Base-by-base conservation (phyloP, 345 rosid species). In the Durio zibethinus region DNA sequence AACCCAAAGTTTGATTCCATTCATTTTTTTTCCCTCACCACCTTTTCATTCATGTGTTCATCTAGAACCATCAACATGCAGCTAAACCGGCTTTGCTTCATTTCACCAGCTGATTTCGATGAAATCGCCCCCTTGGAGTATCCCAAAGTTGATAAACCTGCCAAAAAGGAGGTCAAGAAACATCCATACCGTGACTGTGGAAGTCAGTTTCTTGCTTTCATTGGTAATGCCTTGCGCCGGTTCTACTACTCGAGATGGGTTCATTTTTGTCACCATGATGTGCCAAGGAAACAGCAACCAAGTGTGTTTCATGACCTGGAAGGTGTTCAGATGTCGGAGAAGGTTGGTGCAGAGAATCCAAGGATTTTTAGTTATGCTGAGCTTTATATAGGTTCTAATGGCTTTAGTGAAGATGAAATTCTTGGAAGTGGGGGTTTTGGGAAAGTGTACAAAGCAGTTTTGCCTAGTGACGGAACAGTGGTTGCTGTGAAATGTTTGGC, bases 361-460 rank as follows among this genome's bases (percentile, higher is more conserved):
- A 89, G 99, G 85, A 91, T 91, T 80, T 96, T 93, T 57, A 90
- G 99, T 50, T 96, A 92, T 79, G 82, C 97, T 0, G 98, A 96
- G 89, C 93, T 96, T 53, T 96, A 92, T 72, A 96, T 96, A 70
- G 99, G 99, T 4, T 84, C 97, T 29, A 92, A 89, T 0, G 99
- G 97, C 20, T 96, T 96, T 33, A 83, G 85, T 67, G 87, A 88
- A 31, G 89, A 87, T 5, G 79, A 85, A 66, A 87, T 96, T 79
- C 94, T 96, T 15, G 99, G 99, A 0, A 91, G 97, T 76, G 99
- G 99, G 50, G 98, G 97, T 15, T 96, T 93, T 70, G 99, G 98
- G 1, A 87, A 76, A 35, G 99, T 93, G 29, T 93, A 92, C 54
- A 86, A 87, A 72, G 97, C 99, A 4, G 79, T 88, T 79, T 77